Conservation (phyloP, 257 asterid species). For the Nicotiana attenuata region DNA sequence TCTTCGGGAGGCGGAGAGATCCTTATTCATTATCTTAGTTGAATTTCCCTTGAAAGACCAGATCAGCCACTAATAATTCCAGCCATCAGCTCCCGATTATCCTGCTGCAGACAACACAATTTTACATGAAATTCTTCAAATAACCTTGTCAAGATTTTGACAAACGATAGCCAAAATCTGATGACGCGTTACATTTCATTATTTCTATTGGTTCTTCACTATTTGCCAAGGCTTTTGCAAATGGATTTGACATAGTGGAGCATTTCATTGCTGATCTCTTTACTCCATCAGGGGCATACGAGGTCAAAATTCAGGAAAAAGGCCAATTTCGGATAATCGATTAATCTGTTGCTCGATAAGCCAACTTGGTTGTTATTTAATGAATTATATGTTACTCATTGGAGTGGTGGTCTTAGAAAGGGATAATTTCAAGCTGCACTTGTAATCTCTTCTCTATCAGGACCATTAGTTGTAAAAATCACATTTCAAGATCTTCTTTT, state of each 20-base stretch:
- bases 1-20: slow-evolving; percentile 49
- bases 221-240: neutral
- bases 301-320: neutral
- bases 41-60: slow-evolving; percentile 38
- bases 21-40: slow-evolving; percentile 44
- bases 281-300: neutral
- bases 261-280: neutral
- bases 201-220: neutral
- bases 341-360: neutral
- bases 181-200: neutral
- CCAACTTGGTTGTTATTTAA: neutral
- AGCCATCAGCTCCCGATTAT: neutral
- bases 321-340: neutral
- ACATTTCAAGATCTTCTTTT: neutral
- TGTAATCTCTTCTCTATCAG: too few species aligned
- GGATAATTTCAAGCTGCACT: neutral
- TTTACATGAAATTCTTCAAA: neutral
- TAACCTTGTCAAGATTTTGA: neutral
- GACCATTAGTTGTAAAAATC: neutral
- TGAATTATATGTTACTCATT: neutral
- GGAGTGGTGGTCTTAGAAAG: neutral
- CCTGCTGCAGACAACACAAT: neutral
- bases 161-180: neutral
- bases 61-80: neutral
- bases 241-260: neutral